Evolutionary conservation across 306 rosid genomes (phyloP), one percentile per base, ranked within the genome.

Genomic region (Quercus alba): DNA sequence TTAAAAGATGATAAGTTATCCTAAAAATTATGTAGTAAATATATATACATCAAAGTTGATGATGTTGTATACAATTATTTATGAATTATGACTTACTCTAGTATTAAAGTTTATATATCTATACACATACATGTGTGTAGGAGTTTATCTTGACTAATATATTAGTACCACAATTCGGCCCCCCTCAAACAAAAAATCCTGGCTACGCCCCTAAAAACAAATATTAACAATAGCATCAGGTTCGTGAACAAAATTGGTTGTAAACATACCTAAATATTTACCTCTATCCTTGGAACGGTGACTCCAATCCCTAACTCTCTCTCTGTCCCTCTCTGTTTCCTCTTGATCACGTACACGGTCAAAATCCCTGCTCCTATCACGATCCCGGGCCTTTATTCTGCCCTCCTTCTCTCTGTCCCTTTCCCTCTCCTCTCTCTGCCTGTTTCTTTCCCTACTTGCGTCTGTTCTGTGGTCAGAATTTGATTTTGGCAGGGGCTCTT

Each of bases 331-430:
- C 56, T 95, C 99, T 6, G 62, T 54, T 71, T 93, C 97, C 81
- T 93, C 99, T 74, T 88, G 85, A 31, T 91, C 97, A 35, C 93
- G 87, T 74, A 92, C 98, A 25, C 83, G 83, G 81, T 92, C 97
- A 30, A 97, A 94, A 78, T 92, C 98, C 84, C 97, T 90, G 31
- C 93, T 93, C 77, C 93, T 79, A 35, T 95, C 99, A 67, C 94
- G 90, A 82, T 95, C 97, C 62, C 94, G 81, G 19, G 87, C 72
- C 88, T 84, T 94, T 67, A 72, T 75, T 80, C 94, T 90, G 54
- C 85, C 91, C 84, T 85, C 92, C 80, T 91, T 81, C 6, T 85
- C 94, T 21, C 92, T 62, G 0, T 84, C 88, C 9, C 88, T 80
- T 0, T 86, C 89, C 55, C 82, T 72, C 0, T 84, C 90, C 0